Evolutionary conservation across 495 filamentous ascomycete genomes (phyloP).

Genomic region (Talaromyces thailandensis): DNA sequence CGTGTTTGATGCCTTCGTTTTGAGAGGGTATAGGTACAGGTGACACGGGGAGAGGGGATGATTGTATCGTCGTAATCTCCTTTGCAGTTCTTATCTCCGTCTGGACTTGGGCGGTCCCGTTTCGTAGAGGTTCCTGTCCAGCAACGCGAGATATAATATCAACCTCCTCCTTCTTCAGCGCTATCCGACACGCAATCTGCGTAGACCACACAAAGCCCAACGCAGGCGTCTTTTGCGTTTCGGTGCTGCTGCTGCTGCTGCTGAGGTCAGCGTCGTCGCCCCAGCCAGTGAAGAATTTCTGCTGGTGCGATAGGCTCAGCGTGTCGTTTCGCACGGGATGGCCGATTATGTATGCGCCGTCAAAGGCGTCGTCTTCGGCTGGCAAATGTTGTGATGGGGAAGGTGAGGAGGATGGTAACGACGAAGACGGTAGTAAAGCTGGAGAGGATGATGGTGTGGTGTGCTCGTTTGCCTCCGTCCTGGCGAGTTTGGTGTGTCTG

Average conservation of each 20-base stretch:
- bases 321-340: conserved; percentile 34
- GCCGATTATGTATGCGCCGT: conserved; percentile 30
- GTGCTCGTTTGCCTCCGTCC: background rate
- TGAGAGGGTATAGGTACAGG: background rate
- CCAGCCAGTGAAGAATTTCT: conserved; percentile 93
- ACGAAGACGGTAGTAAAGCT: background rate
- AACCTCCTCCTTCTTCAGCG: conserved; percentile 39
- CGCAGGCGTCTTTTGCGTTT: conserved; percentile 67
- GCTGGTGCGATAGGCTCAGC: conserved; percentile 76
- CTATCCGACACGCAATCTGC: conserved; percentile 73
- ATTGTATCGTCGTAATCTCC: background rate
- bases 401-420: conserved; percentile 15
- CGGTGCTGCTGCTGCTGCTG: background rate
- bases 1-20: background rate
- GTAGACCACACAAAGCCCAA: conserved; percentile 87
- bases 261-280: conserved; percentile 45
- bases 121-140: background rate
- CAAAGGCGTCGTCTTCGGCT: conserved; percentile 27
- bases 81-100: background rate
- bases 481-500: conserved; percentile 2
- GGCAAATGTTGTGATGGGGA: conserved; percentile 21
- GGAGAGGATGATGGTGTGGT: background rate
- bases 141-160: conserved; percentile 7
- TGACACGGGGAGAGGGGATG: background rate
- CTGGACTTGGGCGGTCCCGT: background rate